Evolutionary conservation across 1,139 yeast genomes (phyloP), one percentile per base, ranked within the genome.

Genomic region (Saccharomyces hybrid): DNA sequence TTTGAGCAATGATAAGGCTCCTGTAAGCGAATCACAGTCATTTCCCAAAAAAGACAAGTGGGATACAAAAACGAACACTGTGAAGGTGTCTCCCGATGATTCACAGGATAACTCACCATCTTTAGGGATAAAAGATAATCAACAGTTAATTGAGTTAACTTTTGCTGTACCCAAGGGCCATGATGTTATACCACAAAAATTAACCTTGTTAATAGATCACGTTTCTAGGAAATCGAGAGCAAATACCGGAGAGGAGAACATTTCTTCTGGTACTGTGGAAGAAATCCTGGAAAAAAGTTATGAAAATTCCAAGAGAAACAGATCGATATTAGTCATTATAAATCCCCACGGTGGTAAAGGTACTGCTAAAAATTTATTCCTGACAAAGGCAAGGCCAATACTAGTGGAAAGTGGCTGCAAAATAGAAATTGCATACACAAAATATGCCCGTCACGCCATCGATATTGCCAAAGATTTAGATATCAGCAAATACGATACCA

Each of bases 311-410:
- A 68, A 66, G 49, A 73, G 74, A 11, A 67, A 68, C 23, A 84
- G 83, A 54, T 75, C 83, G 1, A 72, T 85, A 7, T 71, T 88
- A 51, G 84, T 89, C 0, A 67, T 93, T 1, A 78, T 93, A 16
- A 93, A 95, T 65, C 97, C 97, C 2, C 83, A 83, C 61, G 93
- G 97, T 46, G 99, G 99, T 4, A 82, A 83, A 58, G 96, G 97
- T 0, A 76, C 78, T 50, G 97, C 97, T 0, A 66, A 73, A 8
- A 65, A 72, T 13, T 71, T 82, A n/a, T 91, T 82, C 64, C 64
- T 77, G 48, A 61, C 72, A 4, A 70, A 80, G 47, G 83, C 88
- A 16, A 76, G 78, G 59, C 96, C 97, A 0, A 76, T 93, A 2
- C 72, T 93, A 42, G 73, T 76, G 27, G 90, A 88, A 0, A 95